phyloP scores from a whole-genome alignment of 352 stramenopile species.

The Phytophthora hibernalis region DNA sequence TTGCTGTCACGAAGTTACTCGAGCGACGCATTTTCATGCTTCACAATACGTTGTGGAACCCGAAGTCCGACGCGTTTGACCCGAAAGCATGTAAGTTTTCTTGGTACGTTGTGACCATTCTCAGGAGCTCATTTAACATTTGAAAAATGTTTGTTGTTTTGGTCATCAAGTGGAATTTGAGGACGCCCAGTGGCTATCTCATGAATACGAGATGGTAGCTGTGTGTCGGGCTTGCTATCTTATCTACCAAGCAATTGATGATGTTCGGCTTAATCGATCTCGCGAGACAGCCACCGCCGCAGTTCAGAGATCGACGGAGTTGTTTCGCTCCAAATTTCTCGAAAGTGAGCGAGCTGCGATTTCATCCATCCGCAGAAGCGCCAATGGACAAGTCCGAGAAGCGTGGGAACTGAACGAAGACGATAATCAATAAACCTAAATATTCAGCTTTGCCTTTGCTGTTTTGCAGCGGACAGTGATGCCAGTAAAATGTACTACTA shows the following conservation, averaged over 20 bases:
- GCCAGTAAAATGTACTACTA: background rate
- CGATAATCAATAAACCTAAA: background rate
- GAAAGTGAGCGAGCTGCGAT: slow-evolving; percentile 33
- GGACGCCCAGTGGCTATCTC: slow-evolving; percentile 48
- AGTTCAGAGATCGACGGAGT: slow-evolving; percentile 25
- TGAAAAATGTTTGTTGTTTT: background rate
- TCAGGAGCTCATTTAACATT: slow-evolving; percentile 5
- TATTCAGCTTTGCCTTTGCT: background rate
- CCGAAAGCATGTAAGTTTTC: slow-evolving; percentile 49
- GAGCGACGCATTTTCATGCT: slow-evolving; percentile 76
- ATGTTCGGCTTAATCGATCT: slow-evolving; percentile 49
- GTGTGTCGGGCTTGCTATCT: slow-evolving; percentile 56
- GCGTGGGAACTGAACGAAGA: slow-evolving; percentile 29
- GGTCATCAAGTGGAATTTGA: slow-evolving; percentile 52
- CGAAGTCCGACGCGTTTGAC: slow-evolving; percentile 64
- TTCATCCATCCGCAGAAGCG: slow-evolving; percentile 2
- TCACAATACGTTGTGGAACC: slow-evolving; percentile 75
- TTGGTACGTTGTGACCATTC: background rate
- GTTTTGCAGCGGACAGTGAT: background rate
- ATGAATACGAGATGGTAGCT: slow-evolving; percentile 58
- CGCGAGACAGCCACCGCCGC: slow-evolving; percentile 44
- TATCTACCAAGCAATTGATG: slow-evolving; percentile 62
- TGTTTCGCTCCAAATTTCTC: slow-evolving; percentile 46
- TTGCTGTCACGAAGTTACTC: slow-evolving; percentile 45
- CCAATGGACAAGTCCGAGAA: slow-evolving; percentile 8